Evolutionary conservation across 441 rosid genomes (phyloP).

Genomic region (Flueggea neowawraea): DNA sequence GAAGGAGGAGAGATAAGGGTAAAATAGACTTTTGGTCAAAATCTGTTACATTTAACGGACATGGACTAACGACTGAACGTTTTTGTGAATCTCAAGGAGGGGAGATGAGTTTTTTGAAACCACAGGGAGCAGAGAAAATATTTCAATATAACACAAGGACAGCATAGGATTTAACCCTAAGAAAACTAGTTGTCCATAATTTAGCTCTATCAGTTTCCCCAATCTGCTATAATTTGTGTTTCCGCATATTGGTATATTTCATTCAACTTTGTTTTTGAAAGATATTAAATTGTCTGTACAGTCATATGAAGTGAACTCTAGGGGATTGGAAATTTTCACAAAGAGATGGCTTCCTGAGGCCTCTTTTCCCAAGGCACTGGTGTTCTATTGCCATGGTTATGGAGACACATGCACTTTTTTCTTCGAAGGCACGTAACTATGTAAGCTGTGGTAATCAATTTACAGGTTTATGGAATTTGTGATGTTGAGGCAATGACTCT

Average conservation of each 20-base stretch:
- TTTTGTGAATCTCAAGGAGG: too few relatives aligned
- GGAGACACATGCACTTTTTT: slow-evolving; percentile 97
- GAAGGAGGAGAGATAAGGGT: too few relatives aligned
- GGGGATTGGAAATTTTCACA: slow-evolving; percentile 81
- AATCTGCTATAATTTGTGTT: background rate
- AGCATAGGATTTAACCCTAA: too few relatives aligned
- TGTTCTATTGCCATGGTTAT: slow-evolving; percentile 94
- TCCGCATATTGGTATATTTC: background rate
- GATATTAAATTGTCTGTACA: slow-evolving; percentile 23
- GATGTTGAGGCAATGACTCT: slow-evolving; percentile 8
- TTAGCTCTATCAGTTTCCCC: background rate
- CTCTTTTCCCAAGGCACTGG: slow-evolving; percentile 62
- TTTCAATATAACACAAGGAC: too few relatives aligned
- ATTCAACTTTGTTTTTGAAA: background rate
- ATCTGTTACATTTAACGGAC: too few relatives aligned
- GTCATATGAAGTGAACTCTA: slow-evolving; percentile 72
- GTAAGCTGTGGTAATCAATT: background rate
- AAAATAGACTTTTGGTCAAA: too few relatives aligned
- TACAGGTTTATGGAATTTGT: slow-evolving; percentile 1
- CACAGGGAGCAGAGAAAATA: too few relatives aligned
- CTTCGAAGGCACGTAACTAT: slow-evolving; percentile 67
- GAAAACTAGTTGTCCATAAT: too few relatives aligned
- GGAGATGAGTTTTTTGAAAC: too few relatives aligned
- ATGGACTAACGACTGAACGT: too few relatives aligned
- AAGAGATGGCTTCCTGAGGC: slow-evolving; percentile 85